Evolutionary conservation across 306 rosid genomes (phyloP), one percentile per base, ranked within the genome.

Genomic region (Adenanthera pavonina): DNA sequence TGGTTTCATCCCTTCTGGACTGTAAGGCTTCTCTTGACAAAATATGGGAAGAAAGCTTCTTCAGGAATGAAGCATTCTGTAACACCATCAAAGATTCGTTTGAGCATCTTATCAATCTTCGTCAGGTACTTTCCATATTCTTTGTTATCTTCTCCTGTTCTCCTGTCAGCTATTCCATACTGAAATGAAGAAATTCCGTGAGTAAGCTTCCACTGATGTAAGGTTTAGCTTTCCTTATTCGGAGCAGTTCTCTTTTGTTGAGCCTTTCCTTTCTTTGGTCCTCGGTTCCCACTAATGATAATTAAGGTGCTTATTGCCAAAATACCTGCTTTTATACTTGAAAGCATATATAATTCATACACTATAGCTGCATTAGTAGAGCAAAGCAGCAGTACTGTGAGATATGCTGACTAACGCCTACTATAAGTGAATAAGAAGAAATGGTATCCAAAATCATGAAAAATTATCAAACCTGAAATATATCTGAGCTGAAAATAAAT

Each of bases 51-150:
- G 97, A 94, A 80, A 92, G 99, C 85, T 96, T 91, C 88, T 87
- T 51, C 87, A 96, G 91, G 91, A 96, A 96, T 85, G 99, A 96
- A 86, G 90, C 89, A 41, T 96, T 96, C 81, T 84, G 89, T 89
- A 96, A 91, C 84, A 96, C 97, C 76, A 87, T 96, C 69, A 96
- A 93, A 89, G 99, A 96, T 61, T 87, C 99, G 33, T 96, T 96
- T 68, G 99, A 96, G 87, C 97, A 96, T 87, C 97, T 96, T 60
- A 96, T 96, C 75, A 96, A 96, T 90, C 90, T 96, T 69, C 99
- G 99, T 6, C 99, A 93, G 99, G 99, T 96, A 83, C 56, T 77
- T 75, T 80, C 76, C 76, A 35, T 69, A 70, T 85, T 74, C 20
- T 25, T 13, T 61, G 14, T 44, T 57, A 64, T 53, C 68, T 41